These are phyloP conservation scores for Camellia lanceoleosa DNA, from an alignment of 148 eudicot species.

Conservation along the genomic window DNA sequence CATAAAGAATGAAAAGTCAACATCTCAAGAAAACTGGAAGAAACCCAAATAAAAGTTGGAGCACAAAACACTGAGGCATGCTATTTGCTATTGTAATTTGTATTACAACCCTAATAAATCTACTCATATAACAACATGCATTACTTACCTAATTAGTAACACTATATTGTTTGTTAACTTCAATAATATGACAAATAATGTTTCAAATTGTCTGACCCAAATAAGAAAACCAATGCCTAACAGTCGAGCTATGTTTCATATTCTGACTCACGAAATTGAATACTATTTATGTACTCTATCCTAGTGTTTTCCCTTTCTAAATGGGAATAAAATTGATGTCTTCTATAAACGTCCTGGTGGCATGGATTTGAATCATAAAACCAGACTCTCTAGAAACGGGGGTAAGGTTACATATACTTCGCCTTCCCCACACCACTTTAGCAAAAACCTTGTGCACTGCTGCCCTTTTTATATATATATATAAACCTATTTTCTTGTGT, in stretches of 20 bases:
- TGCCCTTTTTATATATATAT: no score
- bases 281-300: background rate
- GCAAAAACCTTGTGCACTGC: no score
- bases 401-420: no score
- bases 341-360: no score
- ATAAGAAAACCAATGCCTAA: background rate
- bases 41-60: background rate
- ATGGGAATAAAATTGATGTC: no score
- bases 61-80: background rate
- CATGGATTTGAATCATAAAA: no score
- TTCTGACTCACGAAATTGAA: background rate
- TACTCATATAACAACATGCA: background rate
- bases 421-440: no score
- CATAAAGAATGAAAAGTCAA: background rate
- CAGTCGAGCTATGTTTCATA: background rate
- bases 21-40: background rate
- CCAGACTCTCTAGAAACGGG: no score
- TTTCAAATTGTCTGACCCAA: background rate
- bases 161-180: background rate
- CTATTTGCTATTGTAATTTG: background rate
- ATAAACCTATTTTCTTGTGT: no score
- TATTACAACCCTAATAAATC: background rate
- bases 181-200: slow-evolving; percentile 3
- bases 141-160: background rate
- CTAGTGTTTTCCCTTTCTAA: background rate